phyloP scores from a whole-genome alignment of 1,284 basidiomycete genomes.

The Mycocalia duriaeana region DNA sequence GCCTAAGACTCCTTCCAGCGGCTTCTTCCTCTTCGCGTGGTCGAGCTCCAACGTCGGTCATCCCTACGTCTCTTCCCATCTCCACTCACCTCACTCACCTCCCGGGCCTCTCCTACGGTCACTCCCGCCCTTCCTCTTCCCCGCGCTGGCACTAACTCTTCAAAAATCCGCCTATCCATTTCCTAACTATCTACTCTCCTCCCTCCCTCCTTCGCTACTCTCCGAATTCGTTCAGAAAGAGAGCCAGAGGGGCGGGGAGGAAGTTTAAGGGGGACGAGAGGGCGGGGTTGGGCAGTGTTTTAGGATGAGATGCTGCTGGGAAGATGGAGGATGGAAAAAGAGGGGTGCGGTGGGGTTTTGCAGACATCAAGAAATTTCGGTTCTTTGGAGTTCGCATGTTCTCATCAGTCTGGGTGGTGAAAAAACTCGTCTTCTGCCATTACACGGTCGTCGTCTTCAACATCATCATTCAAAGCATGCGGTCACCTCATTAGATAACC shows the following conservation, averaged over 20 bases:
- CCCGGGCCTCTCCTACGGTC: constrained; percentile 17
- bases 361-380: too few species aligned
- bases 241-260: constrained; percentile 27
- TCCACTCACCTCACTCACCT: too few species aligned
- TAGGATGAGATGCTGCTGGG: constrained; percentile 50
- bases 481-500: too few species aligned
- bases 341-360: constrained; percentile 7
- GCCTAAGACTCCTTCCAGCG: constrained; percentile 29
- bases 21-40: constrained; percentile 46
- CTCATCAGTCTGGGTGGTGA: constrained; percentile 1
- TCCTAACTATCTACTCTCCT: constrained; percentile 38
- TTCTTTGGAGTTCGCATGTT: constrained; percentile 49
- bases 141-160: constrained; percentile 27
- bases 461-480: too few species aligned
- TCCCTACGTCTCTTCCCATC: background rate
- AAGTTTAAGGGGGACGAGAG: constrained; percentile 52
- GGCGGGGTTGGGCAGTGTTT: constrained; percentile 42
- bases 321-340: too few species aligned
- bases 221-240: constrained; percentile 47
- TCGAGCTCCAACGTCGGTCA: background rate
- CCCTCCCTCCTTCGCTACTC: constrained; percentile 49
- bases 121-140: constrained; percentile 3
- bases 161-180: constrained; percentile 30
- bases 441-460: too few species aligned
- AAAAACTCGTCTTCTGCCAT: too few species aligned